Evolutionary conservation across 1,284 basidiomycete genomes (phyloP), one percentile per base, ranked within the genome.

Genomic region (Volvariella volvacea): DNA sequence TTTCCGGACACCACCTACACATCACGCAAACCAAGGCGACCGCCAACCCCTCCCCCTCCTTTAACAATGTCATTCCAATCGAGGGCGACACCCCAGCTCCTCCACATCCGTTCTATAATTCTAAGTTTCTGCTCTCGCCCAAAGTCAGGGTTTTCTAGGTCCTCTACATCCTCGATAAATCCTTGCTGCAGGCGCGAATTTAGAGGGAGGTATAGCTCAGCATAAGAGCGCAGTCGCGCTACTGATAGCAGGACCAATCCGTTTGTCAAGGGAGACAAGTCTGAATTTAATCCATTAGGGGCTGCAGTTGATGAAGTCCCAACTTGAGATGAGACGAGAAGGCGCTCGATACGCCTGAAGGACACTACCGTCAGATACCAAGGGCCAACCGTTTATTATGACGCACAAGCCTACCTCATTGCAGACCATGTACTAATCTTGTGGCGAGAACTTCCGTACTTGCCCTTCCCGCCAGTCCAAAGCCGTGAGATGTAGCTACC

Each of bases 31-130:
- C 25, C 25, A 28, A 28, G 25, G 6, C 25, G 6, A 28, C 25
- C 25, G 12, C 25, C 12, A 12, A 28, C 25, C 6, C 25, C 25
- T 6, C 25, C 25, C 12, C 25, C 25, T 12, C 25, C 12, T 6
- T 28, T 28, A 12, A n/a, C 34, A 15, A 15, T 15, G 8, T 36
- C 34, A 36, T 15, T n/a, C 45, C 42, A 47, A 4, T 41, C 41
- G 32, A 47, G 31, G 22, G 28, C 36, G 19, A 32, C 31, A 12
- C 85, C 87, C 91, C 92, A 96, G 48, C 78, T 84, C 50, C 86
- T 79, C 92, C 92, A 96, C 81, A 96, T 95, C 52, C 92, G 68
- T 50, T 92, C 81, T 3, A 96, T 71, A 3, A 93, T 83, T 41
- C 72, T 65, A 55, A 89, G 60, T 64, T 92, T 92, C 55, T 87